Base-by-base conservation (phyloP, 2,329 filamentous ascomycete genomes). In the Magnaporthales sp. region DNA sequence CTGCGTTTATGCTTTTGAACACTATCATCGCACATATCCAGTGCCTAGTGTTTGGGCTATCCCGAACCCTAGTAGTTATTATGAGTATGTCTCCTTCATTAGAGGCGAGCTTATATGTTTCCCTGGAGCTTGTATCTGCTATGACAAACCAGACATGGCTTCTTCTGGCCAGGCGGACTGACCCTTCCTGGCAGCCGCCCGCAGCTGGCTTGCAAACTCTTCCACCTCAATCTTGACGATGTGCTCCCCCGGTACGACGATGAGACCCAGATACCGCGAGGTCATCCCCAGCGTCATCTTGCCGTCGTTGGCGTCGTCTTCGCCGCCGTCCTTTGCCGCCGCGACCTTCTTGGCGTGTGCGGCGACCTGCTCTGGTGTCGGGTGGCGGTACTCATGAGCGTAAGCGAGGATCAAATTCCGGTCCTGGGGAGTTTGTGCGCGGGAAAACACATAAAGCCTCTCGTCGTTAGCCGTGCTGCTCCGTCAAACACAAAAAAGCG, bases 141-240 rank as follows among this genome's bases (percentile, higher is more conserved):
- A 60, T 60, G 29, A 60, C 9, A 60, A 60, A 27, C 56, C 56
- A 19, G 56, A 29, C 3, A 27, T 29, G 1, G 9, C 26, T 27
- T 26, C 27, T 27, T 60, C 56, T 8, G 11, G 10, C 56, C 56
- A 60, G 2, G 24, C 24, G 24, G 56, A 60, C 19, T 27, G 22
- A 13, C 56, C 56, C 10, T 60, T 60, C 26, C 27, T 60, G 27
- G 24, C 24, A 15, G 46, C 64, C 51, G n/a, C 11, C 68, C 72
- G 77, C 65, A 81, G 73, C 73, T 88, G 85, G 68, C 86, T 88
- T 1, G 78, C 77, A 74, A 89, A 89, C 70, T 94, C 89, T 75
- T 98, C 93, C 62, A 95, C 82, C 77, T 97, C 93, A 72, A 99
- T 92, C 80, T 90, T 94, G 68, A 84, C 87, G 71, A 99, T 91